These are phyloP conservation scores for Avena insularis DNA, from an alignment of 176 grass and related monocot species.

Conservation along the genomic window DNA sequence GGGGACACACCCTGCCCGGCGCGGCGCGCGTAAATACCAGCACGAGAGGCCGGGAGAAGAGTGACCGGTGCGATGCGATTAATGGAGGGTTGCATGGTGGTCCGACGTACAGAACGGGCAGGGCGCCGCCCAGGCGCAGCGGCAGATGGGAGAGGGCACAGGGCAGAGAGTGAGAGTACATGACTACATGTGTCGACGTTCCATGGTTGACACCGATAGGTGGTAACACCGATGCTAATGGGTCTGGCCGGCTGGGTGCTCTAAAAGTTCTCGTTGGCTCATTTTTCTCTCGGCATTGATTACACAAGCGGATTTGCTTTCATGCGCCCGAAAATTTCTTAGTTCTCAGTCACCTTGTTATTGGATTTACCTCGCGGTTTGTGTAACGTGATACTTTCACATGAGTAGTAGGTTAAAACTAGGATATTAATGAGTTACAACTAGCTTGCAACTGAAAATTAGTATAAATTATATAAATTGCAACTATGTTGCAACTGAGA, in stretches of 20 bases:
- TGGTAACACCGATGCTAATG: neutral
- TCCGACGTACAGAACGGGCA: neutral
- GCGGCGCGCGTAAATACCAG: conserved; percentile 4
- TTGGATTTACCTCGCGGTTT: too few species aligned
- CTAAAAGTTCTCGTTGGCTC: too few species aligned
- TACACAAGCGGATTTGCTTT: too few species aligned
- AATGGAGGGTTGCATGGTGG: neutral
- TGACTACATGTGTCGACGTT: neutral
- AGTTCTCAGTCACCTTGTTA: too few species aligned
- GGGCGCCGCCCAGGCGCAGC: neutral
- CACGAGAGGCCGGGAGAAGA: conserved; percentile 24
- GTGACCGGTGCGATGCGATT: neutral
- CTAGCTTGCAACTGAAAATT: too few species aligned
- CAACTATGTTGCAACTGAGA: too few species aligned
- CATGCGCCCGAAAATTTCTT: too few species aligned
- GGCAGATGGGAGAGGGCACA: conserved; percentile 38
- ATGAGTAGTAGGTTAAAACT: too few species aligned
- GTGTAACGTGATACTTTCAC: too few species aligned
- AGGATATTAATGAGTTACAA: too few species aligned
- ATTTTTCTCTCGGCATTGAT: too few species aligned
- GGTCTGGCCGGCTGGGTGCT: neutral
- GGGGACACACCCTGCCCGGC: neutral
- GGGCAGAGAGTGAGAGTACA: neutral
- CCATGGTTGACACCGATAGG: conserved; percentile 8
- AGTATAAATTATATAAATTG: too few species aligned